These are phyloP conservation scores for Sporothrix brasiliensis DNA, from an alignment of 2,329 filamentous ascomycete genomes.

Conservation along the genomic window DNA sequence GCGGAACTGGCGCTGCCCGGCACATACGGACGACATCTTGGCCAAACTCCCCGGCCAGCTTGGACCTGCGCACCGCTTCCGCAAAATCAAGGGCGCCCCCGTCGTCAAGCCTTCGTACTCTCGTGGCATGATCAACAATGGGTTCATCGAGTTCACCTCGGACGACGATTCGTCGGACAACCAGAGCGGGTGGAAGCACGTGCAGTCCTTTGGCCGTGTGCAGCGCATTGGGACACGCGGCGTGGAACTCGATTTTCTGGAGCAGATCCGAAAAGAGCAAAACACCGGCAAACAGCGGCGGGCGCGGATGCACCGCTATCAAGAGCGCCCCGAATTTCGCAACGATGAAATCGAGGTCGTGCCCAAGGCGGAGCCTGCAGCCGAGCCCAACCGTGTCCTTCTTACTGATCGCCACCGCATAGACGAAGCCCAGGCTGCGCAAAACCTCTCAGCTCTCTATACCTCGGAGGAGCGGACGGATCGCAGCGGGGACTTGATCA, in stretches of 20 bases:
- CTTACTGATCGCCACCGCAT: conserved; percentile 49
- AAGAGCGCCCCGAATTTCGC: conserved; percentile 20
- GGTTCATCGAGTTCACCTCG: conserved; percentile 69
- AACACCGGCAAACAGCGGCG: conserved; percentile 24
- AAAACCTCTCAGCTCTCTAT: conserved; percentile 53
- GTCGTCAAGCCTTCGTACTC: conserved; percentile 55
- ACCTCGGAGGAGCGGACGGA: conserved; percentile 12
- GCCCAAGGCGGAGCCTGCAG: neutral
- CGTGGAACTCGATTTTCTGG: conserved; percentile 73
- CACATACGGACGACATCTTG: conserved; percentile 79
- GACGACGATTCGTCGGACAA: conserved; percentile 56
- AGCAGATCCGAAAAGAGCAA: conserved; percentile 39
- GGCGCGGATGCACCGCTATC: conserved; percentile 29
- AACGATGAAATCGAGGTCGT: neutral
- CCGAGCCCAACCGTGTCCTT: conserved; percentile 33
- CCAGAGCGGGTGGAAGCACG: conserved; percentile 57
- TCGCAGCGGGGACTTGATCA: conserved; percentile 55
- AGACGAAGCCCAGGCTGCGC: conserved; percentile 66
- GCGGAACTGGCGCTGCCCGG: conserved; percentile 84
- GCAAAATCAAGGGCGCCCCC: conserved; percentile 60
- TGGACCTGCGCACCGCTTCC: conserved; percentile 63
- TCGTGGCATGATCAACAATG: conserved; percentile 72
- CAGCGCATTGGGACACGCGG: conserved; percentile 66
- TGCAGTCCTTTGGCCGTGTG: conserved; percentile 64
- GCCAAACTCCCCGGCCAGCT: conserved; percentile 58